Evolutionary conservation across 108 stramenopile genomes (phyloP).

Genomic region (Fistulifera solaris): DNA sequence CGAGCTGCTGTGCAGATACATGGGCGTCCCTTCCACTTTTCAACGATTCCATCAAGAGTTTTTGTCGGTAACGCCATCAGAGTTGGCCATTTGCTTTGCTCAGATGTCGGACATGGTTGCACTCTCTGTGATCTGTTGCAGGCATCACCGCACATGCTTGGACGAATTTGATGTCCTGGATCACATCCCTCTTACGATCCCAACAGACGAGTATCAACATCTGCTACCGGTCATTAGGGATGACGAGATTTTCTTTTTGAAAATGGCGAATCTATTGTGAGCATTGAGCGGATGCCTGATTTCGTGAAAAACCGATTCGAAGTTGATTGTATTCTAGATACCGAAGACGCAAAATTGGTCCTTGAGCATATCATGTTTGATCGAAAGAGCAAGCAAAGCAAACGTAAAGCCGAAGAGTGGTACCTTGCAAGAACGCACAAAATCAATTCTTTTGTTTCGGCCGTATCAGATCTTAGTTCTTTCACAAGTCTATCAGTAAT

Average conservation of each 20-base stretch:
- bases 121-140: slow-evolving; percentile 3
- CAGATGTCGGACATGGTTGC: neutral
- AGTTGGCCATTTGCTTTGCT: slow-evolving; percentile 5
- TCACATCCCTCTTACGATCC: neutral
- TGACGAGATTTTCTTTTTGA: neutral
- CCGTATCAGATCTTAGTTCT: no score
- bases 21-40: neutral
- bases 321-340: no score
- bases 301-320: no score
- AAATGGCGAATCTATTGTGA: no score
- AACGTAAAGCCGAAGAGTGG: no score
- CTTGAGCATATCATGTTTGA: no score
- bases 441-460: no score
- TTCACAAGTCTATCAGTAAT: no score
- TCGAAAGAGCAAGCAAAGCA: no score
- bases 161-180: neutral
- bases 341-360: no score
- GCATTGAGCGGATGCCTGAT: no score
- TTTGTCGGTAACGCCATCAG: neutral
- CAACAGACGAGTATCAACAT: neutral
- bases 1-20: neutral
- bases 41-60: neutral
- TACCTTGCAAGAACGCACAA: no score
- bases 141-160: neutral
- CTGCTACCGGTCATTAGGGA: neutral